Evolutionary conservation across 495 filamentous ascomycete species (phyloP), one percentile per base, ranked within the genome.

Genomic region (Hypoxylon rickii): DNA sequence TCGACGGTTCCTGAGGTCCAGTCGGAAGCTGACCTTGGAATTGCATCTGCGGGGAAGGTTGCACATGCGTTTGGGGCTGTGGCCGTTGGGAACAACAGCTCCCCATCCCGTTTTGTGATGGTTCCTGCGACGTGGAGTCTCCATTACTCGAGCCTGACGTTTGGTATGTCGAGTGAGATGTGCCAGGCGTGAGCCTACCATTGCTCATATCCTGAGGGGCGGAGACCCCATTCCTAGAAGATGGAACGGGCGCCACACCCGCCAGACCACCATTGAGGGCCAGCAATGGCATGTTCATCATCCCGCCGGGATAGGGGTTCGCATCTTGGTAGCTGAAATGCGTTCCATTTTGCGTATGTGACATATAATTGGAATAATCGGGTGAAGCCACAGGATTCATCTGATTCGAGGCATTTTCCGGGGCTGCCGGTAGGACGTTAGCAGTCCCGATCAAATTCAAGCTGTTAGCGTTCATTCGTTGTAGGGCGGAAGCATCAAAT

Each of bases 401-500:
- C 24, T 31, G 22, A n/a, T 24, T 20, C 18, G 47, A 20, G 34
- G 29, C 29, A 13, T 44, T 55, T 12, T 22, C 51, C 16, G 45
- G 18, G 42, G 45, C 13, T 17, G 44, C 12, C 31, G 42, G 19
- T 11, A 40, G 33, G 13, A 24, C 12, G 31, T 34, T 41, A 7
- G 11, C 15, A 26, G 51, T 26, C 8, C 44, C 45, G 26, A 55
- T 63, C 10, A 79, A 31, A 48, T 77, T 79, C 45, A 79, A 33
- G 0, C 66, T 70, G 44, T 61, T 72, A 24, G 70, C 65, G 44
- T 80, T 72, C 63, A 80, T 78, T 44, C 78, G 73, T 42, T 73
- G 64, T 21, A 82, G 51, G 17, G 69, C 70, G 4, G 64, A 59
- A 0, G 64, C 55, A 36, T 81, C 77, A 42, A 76, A 71, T 0